Evolutionary conservation across 768 basidiomycete genomes (phyloP).

Genomic region (Postia placenta): DNA sequence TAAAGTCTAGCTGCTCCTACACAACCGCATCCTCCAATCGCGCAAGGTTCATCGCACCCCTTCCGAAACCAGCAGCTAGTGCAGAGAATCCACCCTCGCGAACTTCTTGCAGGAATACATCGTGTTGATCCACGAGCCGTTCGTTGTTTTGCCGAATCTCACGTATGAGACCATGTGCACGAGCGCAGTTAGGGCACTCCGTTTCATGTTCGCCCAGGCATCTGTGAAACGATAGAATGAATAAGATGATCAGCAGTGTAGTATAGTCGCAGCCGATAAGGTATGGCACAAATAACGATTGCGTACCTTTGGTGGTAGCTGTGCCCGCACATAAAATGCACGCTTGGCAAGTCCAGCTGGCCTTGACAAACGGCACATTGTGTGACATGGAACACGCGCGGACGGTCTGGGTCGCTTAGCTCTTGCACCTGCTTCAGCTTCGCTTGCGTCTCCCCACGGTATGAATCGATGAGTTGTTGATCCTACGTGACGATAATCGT

Average conservation of each 20-base stretch:
- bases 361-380: constrained; percentile 86
- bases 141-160: constrained; percentile 89
- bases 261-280: background rate
- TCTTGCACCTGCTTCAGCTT: constrained; percentile 81
- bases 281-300: background rate
- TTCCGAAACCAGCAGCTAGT: constrained; percentile 63
- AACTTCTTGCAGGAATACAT: constrained; percentile 72
- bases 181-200: constrained; percentile 85
- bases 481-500: constrained; percentile 45
- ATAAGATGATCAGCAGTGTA: too few species aligned
- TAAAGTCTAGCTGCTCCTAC: too few species aligned
- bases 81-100: constrained; percentile 63
- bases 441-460: constrained; percentile 74
- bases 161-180: constrained; percentile 81
- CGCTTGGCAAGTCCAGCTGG: constrained; percentile 85
- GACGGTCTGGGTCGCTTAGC: constrained; percentile 69
- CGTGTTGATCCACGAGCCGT: constrained; percentile 74
- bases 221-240: too few species aligned
- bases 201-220: constrained; percentile 87
- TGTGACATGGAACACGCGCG: constrained; percentile 91
- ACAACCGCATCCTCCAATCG: constrained; percentile 20
- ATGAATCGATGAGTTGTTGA: constrained; percentile 79
- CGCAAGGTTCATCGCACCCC: constrained; percentile 47
- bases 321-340: constrained; percentile 98
- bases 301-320: constrained; percentile 89